Base-by-base conservation (phyloP, 192 early-diverging fungal genomes). In the Chytriomyces sp. region DNA sequence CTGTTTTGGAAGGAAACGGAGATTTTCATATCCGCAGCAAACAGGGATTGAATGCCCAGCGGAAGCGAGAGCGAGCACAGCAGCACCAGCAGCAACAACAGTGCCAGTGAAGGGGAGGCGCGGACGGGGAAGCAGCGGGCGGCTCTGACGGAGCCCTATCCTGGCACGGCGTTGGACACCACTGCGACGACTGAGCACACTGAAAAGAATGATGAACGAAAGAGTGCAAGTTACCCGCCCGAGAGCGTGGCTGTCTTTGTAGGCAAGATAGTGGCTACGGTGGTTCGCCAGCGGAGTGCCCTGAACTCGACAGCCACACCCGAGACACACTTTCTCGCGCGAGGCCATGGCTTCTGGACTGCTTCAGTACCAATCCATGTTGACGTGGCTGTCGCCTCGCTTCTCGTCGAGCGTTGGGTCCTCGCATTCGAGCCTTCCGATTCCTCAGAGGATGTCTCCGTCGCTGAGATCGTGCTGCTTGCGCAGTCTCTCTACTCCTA, bases 401-500 rank as follows among this genome's bases (percentile, higher is more conserved):
- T 64, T 5, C 68, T 85, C 26, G 34, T 79, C n/a, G 83, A 85
- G 63, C 79, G 83, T 7, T 85, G 83, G 83, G 79, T 85, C 3
- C 31, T 85, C 8, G 75, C 83, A 4, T 84, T 75, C 38, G 68
- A 78, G 68, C 65, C 41, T 22, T 39, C 34, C 49, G 58, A 66
- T 34, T 31, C 58, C 37, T 2, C 40, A 22, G 25, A 28, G 8
- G 25, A 22, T 33, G 34, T 75, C n/a, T 78, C 74, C 62, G n/a
- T 69, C 7, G 76, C 83, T 17, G 82, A 85, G 28, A 59, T 85
- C 31, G 80, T 85, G 37, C 73, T 85, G 17, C 70, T 85, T 7
- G 62, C 72, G 8, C 83, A 85, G 52, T 78, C 83, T n/a, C 78
- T 85, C 10, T 85, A 85, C 69, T 84, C 83, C 7, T 73, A 84